Percentiles rank a stretch among this genome's conserved stretches.
Conservation (phyloP, 768 basidiomycete genomes). For the Podaxis carcinomalis region DNA sequence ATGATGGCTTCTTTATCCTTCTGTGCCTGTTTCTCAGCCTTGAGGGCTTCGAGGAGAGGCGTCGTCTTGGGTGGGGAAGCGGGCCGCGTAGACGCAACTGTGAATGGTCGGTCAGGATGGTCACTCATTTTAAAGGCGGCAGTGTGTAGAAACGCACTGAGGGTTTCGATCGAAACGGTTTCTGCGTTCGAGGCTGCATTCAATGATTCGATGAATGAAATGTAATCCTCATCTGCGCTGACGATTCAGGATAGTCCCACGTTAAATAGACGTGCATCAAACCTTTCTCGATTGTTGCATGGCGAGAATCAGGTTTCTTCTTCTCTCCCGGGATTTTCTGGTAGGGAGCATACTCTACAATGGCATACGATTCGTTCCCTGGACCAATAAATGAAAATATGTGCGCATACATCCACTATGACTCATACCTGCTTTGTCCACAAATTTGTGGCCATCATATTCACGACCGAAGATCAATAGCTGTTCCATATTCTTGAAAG, state of each 20-base stretch:
- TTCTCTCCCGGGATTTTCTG: constrained; percentile 80
- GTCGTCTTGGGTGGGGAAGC: constrained; percentile 72
- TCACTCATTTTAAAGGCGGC: not conserved
- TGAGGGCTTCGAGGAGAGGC: constrained; percentile 89
- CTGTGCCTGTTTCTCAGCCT: constrained; percentile 71
- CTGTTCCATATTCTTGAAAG: constrained; percentile 73
- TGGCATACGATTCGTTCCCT: constrained; percentile 86
- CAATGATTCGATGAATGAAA: constrained; percentile 76
- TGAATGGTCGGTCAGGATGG: not conserved
- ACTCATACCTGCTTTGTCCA: constrained; percentile 81
- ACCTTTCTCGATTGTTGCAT: constrained; percentile 91
- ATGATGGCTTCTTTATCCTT: constrained; percentile 72
- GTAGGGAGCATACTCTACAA: constrained; percentile 93
- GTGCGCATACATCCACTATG: not conserved
- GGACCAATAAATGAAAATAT: not conserved
- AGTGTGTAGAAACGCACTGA: constrained; percentile 39
- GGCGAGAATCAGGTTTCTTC: constrained; percentile 72
- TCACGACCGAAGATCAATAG: constrained; percentile 73
- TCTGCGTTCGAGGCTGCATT: constrained; percentile 47
- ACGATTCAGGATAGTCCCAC: not conserved
- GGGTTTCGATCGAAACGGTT: constrained; percentile 56
- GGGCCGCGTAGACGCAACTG: constrained; percentile 65
- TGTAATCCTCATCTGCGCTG: constrained; percentile 70
- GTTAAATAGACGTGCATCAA: constrained; percentile 13
- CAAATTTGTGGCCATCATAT: constrained; percentile 89